These are phyloP conservation scores for Linderniella brevidens DNA, from an alignment of 257 asterid species.

Conservation along the genomic window DNA sequence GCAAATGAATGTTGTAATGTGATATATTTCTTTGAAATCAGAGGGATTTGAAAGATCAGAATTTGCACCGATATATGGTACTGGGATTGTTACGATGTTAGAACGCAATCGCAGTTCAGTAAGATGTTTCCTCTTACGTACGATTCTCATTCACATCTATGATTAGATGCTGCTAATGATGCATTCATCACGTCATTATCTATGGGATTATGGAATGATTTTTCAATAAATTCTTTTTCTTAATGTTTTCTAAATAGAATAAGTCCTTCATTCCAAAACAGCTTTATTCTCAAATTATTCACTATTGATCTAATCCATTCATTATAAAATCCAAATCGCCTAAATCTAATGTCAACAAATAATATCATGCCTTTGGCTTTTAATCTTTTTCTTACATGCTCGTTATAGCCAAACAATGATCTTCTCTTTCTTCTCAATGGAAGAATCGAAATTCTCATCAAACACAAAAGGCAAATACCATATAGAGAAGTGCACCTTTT, in stretches of 20 bases:
- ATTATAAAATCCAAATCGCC: constrained; percentile 16
- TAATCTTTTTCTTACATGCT: constrained; percentile 12
- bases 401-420: constrained; percentile 14
- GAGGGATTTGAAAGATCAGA: too few relatives aligned
- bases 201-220: not conserved
- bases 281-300: constrained; percentile 32
- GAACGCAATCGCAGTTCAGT: too few relatives aligned
- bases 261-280: constrained; percentile 22
- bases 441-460: not conserved
- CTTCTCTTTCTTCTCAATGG: constrained; percentile 1
- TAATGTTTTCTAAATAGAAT: constrained; percentile 17
- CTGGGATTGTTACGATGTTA: too few relatives aligned
- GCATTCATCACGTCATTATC: not conserved
- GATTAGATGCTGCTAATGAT: not conserved
- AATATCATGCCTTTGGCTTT: constrained; percentile 4
- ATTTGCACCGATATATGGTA: too few relatives aligned
- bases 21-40: too few relatives aligned
- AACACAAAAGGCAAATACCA: constrained; percentile 6
- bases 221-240: constrained; percentile 10
- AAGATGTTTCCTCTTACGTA: too few relatives aligned
- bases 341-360: constrained; percentile 13
- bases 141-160: constrained; percentile 10
- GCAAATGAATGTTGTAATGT: too few relatives aligned
- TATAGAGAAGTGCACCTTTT: constrained; percentile 9
- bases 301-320: constrained; percentile 17